Evolutionary conservation across 176 grass and related monocot species (phyloP).

Genomic region (Musa troglodytarum): DNA sequence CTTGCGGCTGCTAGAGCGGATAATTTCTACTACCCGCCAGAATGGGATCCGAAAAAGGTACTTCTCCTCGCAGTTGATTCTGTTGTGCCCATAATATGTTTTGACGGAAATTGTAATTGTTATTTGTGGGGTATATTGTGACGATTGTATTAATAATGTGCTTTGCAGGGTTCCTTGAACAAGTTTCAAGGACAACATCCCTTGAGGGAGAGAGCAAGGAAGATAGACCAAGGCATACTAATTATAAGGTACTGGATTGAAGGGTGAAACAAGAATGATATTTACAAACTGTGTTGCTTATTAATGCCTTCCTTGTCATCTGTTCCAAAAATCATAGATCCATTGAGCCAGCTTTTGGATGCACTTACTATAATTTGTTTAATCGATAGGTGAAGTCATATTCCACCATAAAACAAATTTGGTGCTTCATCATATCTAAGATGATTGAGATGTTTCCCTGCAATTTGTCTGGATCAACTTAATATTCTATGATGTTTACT

Average conservation of each 20-base stretch:
- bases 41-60: conserved; percentile 98
- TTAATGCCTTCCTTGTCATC: too few relatives aligned
- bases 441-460: too few relatives aligned
- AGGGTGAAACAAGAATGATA: not conserved
- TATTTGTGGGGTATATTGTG: not conserved
- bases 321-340: too few relatives aligned
- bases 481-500: too few relatives aligned
- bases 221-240: conserved; percentile 89
- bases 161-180: conserved; percentile 73
- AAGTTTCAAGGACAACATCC: conserved; percentile 95
- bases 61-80: not conserved
- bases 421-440: too few relatives aligned
- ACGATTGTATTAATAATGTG: not conserved
- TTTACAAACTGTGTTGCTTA: too few relatives aligned
- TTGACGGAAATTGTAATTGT: conserved; percentile 1
- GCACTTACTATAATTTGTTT: too few relatives aligned
- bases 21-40: conserved; percentile 84
- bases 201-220: conserved; percentile 76
- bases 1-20: conserved; percentile 28
- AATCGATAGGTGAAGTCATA: not conserved
- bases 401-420: too few relatives aligned
- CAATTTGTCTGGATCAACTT: too few relatives aligned
- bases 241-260: conserved; percentile 67
- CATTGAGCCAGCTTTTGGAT: too few relatives aligned
- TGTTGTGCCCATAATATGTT: not conserved